phyloP scores from a whole-genome alignment of 768 basidiomycete genomes.

The Collybia sp. region DNA sequence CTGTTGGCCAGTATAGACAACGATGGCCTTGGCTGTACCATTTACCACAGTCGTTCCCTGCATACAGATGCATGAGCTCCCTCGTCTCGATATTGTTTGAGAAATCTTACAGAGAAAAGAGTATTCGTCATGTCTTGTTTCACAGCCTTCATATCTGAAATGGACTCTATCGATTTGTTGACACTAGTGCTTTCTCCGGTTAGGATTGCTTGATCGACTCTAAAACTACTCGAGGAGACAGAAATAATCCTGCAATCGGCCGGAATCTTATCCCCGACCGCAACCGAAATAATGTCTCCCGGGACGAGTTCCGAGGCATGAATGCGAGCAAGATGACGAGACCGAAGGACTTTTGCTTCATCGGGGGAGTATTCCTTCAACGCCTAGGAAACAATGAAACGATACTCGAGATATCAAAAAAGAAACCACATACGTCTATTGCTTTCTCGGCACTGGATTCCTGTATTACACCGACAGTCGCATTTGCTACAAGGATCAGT shows the following conservation, averaged over 20 bases:
- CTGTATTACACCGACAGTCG: conserved; percentile 96
- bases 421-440: conserved; percentile 74
- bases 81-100: too few relatives aligned
- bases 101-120: conserved; percentile 72
- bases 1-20: conserved; percentile 77
- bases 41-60: conserved; percentile 97
- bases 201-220: conserved; percentile 93
- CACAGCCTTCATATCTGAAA: conserved; percentile 76
- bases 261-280: conserved; percentile 93
- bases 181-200: conserved; percentile 94
- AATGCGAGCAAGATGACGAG: conserved; percentile 62
- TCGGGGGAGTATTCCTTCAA: conserved; percentile 97
- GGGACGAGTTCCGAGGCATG: conserved; percentile 91
- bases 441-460: conserved; percentile 95
- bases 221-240: conserved; percentile 89
- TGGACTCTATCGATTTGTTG: conserved; percentile 66
- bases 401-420: conserved; percentile 1
- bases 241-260: conserved; percentile 91
- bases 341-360: conserved; percentile 86
- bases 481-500: conserved; percentile 93
- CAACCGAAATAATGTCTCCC: conserved; percentile 86
- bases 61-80: background rate
- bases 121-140: conserved; percentile 99
- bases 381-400: conserved; percentile 48
- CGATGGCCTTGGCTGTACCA: conserved; percentile 83